phyloP scores from a whole-genome alignment of 73 alveolate genomes.

The Blepharisma japonicum region DNA sequence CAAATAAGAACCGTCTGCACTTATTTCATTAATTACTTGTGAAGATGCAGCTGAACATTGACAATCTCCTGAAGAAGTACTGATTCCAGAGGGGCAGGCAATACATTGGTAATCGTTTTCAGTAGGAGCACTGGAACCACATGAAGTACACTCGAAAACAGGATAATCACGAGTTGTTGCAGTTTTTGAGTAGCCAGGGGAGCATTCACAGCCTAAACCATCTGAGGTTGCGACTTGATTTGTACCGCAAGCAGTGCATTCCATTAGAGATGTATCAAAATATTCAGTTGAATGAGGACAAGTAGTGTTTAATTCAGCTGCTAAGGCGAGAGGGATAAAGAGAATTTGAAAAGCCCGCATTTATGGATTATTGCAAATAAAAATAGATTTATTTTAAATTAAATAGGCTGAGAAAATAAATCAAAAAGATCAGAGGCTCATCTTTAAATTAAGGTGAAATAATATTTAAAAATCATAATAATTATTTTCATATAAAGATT shows the following conservation, averaged over 20 bases:
- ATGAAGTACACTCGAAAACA: constrained; percentile 19
- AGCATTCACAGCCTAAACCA: constrained; percentile 9
- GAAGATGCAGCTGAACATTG: neutral
- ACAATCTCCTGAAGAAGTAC: neutral
- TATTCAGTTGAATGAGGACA: constrained; percentile 11
- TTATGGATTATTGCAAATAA: too few relatives aligned
- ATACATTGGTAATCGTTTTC: neutral
- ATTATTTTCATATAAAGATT: too few relatives aligned
- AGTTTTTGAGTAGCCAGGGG: constrained; percentile 19
- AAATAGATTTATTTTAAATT: too few relatives aligned
- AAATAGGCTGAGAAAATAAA: too few relatives aligned
- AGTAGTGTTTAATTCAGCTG: neutral
- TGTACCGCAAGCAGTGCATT: neutral
- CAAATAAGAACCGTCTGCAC: neutral
- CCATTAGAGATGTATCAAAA: constrained; percentile 14
- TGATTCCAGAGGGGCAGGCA: constrained; percentile 3
- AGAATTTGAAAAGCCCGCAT: too few relatives aligned
- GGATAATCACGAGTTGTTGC: neutral
- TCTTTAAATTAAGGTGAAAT: too few relatives aligned
- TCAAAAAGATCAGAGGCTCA: too few relatives aligned
- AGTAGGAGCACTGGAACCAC: neutral
- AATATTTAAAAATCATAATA: too few relatives aligned
- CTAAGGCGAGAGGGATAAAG: neutral
- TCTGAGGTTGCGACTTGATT: neutral
- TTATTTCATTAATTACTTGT: neutral